phyloP scores from a whole-genome alignment of 257 asterid species.

The Solanum clarkiae region DNA sequence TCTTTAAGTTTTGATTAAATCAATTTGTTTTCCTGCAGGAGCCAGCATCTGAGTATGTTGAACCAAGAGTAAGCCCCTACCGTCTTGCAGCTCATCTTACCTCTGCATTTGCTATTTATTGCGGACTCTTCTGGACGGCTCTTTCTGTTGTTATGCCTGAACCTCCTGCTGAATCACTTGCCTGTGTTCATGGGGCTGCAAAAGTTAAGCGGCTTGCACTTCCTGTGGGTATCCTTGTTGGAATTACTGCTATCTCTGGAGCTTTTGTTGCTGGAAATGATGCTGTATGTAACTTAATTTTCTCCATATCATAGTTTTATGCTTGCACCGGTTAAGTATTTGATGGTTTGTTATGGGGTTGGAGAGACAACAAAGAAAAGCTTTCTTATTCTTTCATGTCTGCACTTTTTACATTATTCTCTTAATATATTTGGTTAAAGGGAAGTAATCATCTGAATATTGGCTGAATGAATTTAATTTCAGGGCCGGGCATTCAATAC shows the following conservation, averaged over 20 bases:
- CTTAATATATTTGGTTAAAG: background rate
- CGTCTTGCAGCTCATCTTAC: slow-evolving; percentile 97
- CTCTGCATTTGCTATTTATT: slow-evolving; percentile 77
- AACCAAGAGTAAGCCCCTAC: slow-evolving; percentile 98
- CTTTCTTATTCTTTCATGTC: background rate
- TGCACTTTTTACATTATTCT: background rate
- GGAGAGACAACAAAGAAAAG: background rate
- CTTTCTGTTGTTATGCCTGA: slow-evolving; percentile 94
- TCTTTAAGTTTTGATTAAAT: background rate
- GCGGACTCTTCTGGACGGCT: slow-evolving; percentile 91
- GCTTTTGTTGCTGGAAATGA: slow-evolving; percentile 99
- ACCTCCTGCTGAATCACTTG: slow-evolving; percentile 73
- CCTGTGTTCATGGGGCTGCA: slow-evolving; percentile 87
- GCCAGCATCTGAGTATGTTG: slow-evolving; percentile 59
- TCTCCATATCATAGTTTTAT: background rate
- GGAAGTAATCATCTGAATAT: background rate
- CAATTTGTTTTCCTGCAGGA: slow-evolving; percentile 32
- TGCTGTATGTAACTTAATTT: slow-evolving; percentile 46
- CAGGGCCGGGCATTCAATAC: slow-evolving; percentile 96
- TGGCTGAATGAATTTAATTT: background rate
- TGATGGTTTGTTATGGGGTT: background rate
- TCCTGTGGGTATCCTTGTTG: slow-evolving; percentile 78
- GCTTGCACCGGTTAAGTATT: background rate
- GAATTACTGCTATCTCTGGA: slow-evolving; percentile 83
- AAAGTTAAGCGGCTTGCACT: slow-evolving; percentile 69